phyloP scores from a whole-genome alignment of 1,284 basidiomycete genomes.

The Farysia itapuensis region DNA sequence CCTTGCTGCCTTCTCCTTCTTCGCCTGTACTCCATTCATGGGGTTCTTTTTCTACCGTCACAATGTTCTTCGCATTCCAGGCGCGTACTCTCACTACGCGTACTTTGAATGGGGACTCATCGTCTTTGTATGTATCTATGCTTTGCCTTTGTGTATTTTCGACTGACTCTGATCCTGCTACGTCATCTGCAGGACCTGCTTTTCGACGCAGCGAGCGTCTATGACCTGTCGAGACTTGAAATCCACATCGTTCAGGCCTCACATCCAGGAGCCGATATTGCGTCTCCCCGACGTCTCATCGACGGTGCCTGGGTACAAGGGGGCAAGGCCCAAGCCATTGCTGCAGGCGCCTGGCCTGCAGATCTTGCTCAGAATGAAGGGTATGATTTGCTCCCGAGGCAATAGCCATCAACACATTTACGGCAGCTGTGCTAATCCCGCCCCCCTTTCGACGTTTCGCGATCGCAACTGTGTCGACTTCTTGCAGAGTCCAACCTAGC shows the following conservation, averaged over 20 bases:
- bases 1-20: slow-evolving; percentile 41
- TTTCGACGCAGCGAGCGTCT: slow-evolving; percentile 47
- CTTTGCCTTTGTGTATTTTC: background rate
- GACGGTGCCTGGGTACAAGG: slow-evolving; percentile 41
- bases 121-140: slow-evolving; percentile 35
- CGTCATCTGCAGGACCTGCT: slow-evolving; percentile 40
- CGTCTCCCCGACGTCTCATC: slow-evolving; percentile 8
- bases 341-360: slow-evolving; percentile 45
- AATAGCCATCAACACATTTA: too few relatives aligned
- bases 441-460: too few relatives aligned
- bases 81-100: slow-evolving; percentile 51
- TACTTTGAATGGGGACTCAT: slow-evolving; percentile 58
- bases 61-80: slow-evolving; percentile 46
- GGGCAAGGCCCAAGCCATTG: slow-evolving; percentile 34
- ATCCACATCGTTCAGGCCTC: slow-evolving; percentile 44
- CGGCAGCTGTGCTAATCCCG: too few relatives aligned
- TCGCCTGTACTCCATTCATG: slow-evolving; percentile 54
- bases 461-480: background rate
- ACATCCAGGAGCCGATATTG: background rate
- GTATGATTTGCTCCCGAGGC: slow-evolving; percentile 29
- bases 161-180: background rate
- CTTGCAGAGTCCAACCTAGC: too few relatives aligned
- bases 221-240: slow-evolving; percentile 45
- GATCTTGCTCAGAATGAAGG: slow-evolving; percentile 10
- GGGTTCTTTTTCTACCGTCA: slow-evolving; percentile 50